Evolutionary conservation across 2,329 filamentous ascomycete genomes (phyloP), one percentile per base, ranked within the genome.

Genomic region (Blastomyces percursus): DNA sequence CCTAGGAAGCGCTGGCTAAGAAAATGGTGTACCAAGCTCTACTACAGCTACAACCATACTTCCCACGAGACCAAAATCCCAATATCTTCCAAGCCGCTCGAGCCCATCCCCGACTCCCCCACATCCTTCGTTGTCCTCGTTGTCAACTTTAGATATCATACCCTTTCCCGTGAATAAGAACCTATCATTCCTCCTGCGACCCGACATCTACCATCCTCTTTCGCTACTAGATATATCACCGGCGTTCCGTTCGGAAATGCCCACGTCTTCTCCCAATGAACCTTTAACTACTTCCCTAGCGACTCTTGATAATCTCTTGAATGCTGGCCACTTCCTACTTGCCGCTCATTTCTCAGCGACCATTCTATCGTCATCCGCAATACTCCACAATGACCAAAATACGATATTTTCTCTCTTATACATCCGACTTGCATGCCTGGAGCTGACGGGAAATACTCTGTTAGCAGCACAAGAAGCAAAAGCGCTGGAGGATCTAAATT

Each of bases 191-290:
- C 85, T 96, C 55, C 83, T 94, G 12, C 84, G 87, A 24, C 86
- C 90, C 2, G 85, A 90, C 66, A 87, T 92, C 62, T 96, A 93
- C 78, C 92, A 96, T 71, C 85, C 88, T 1, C 80, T 96, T 30
- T 86, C 88, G 0, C 82, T 82, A 19, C 80, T 85, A 54, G 78
- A 82, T 59, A 76, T 85, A 54, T 82, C 84, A 3, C 76, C 77
- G 8, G 77, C 90, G 2, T 93, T 96, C 73, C 85, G 89, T 64
- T 83, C 84, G 66, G 83, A 89, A 0, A 74, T 84, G 24, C 80
- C 86, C 65, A 84, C 86, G 66, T 86, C 90, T 0, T 73, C 80
- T 0, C 77, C 84, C 0, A 81, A 84, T 35, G 84, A 88, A 0
- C 79, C 89, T 0, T 65, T 79, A 24, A 65, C 69, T 5, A 66